These are phyloP conservation scores for Aspergillus vadensis DNA, from an alignment of 2,329 filamentous ascomycete species.

Conservation along the genomic window DNA sequence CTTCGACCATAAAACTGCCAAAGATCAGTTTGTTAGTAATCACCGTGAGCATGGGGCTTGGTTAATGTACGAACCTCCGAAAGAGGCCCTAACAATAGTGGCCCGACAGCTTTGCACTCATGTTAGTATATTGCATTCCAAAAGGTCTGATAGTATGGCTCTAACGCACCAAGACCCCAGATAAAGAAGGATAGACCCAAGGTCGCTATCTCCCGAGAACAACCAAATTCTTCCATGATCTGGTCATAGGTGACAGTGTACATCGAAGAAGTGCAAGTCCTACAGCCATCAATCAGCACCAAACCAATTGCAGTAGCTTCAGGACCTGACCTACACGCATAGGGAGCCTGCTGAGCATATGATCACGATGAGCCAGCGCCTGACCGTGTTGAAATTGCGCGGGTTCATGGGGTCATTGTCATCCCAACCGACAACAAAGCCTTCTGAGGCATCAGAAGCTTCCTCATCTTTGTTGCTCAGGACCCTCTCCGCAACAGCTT, in stretches of 20 bases:
- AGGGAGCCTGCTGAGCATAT: slow-evolving; percentile 74
- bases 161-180: slow-evolving; percentile 64
- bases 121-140: slow-evolving; percentile 13
- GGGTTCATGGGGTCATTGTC: slow-evolving; percentile 74
- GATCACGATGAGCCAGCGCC: slow-evolving; percentile 77
- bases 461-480: slow-evolving; percentile 16
- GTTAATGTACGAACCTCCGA: slow-evolving; percentile 52
- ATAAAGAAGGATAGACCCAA: slow-evolving; percentile 83
- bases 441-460: slow-evolving; percentile 27
- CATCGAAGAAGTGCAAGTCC: slow-evolving; percentile 82
- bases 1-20: slow-evolving; percentile 75
- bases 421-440: slow-evolving; percentile 74
- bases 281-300: slow-evolving; percentile 35
- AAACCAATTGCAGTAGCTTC: not conserved
- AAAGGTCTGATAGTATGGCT: not conserved
- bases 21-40: slow-evolving; percentile 2
- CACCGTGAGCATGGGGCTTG: not conserved
- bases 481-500: slow-evolving; percentile 20
- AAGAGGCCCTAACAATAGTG: slow-evolving; percentile 64
- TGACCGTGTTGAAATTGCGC: slow-evolving; percentile 63
- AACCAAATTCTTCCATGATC: slow-evolving; percentile 72
- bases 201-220: slow-evolving; percentile 71
- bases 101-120: slow-evolving; percentile 53
- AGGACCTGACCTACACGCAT: slow-evolving; percentile 65
- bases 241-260: slow-evolving; percentile 82